phyloP scores from a whole-genome alignment of 148 eudicot genomes.

The Polygonum maritimum region DNA sequence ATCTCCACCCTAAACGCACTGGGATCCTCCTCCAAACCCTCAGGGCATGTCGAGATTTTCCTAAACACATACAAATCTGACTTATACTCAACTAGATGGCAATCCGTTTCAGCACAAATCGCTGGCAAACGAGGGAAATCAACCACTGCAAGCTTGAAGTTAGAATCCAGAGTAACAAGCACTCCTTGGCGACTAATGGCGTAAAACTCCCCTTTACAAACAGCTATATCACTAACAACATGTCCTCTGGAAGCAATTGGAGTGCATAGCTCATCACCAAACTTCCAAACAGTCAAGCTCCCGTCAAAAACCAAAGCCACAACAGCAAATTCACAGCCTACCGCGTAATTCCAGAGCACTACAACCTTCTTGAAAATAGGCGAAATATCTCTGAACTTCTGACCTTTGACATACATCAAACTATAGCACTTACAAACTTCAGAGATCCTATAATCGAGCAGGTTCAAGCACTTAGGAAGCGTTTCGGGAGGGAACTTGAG shows the following conservation, averaged over 20 bases:
- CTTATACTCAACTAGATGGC: neutral
- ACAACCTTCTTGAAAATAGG: neutral
- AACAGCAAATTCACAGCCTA: neutral
- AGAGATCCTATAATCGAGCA: neutral
- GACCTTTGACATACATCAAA: neutral
- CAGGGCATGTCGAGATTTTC: neutral
- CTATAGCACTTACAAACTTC: neutral
- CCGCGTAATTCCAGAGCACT: neutral
- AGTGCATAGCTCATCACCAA: constrained; percentile 8
- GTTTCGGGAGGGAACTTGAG: neutral
- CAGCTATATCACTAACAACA: constrained; percentile 8
- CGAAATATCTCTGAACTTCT: neutral
- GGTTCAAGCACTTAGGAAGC: neutral
- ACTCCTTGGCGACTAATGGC: constrained; percentile 5
- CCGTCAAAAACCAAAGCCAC: constrained; percentile 4
- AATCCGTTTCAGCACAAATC: neutral
- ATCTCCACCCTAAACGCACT: neutral
- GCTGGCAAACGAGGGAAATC: neutral
- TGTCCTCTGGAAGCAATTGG: neutral
- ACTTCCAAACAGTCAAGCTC: neutral
- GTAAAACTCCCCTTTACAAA: neutral
- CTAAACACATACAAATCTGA: neutral
- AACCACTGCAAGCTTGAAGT: neutral
- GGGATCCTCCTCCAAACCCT: neutral
- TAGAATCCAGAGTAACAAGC: neutral